Evolutionary conservation across 1,284 basidiomycete species (phyloP), one percentile per base, ranked within the genome.

Genomic region (Sporisorium reilianum): DNA sequence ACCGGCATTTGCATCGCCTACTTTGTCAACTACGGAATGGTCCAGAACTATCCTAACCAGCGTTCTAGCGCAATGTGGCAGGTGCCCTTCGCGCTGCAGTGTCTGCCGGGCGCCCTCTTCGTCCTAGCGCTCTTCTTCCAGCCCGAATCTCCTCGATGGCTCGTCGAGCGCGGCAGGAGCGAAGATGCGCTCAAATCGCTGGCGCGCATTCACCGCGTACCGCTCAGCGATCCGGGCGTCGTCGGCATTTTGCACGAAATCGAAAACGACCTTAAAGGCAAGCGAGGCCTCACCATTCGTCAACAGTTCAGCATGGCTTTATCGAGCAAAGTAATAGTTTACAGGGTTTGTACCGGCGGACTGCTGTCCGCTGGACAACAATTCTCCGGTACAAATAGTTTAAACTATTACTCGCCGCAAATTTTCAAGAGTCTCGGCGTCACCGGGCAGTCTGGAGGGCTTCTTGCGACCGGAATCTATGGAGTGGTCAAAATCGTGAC

Each of bases 281-380:
- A 78, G 81, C 51, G 55, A 45, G 69, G 73, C 26, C 62, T 82
- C 23, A 49, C 59, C 18, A 42, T 79, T 25, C 22, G 12, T 5
- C 65, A 80, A 85, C 86, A 80, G 85, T 85, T 77, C 75, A 85
- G n/a, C 84, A 84, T 77, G 83, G 85, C 76, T 84, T 86, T 46
- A 76, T 84, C 81, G 80, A 85, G 67, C 83, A 81, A 70, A 57
- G 83, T 75, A 66, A 84, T 55, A 72, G 86, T 49, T 84, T 87
- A 75, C 60, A 71, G 81, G 42, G 78, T 77, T 65, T 79, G 77
- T 14, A 64, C 68, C 50, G 79, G 78, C 3, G 69, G 66, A 25
- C 55, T 79, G 26, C 56, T 81, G 9, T 80, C 80, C 79, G 68
- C 73, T 30, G 78, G 74, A 40, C 79, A 81, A 34, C 79, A 82